Conservation (phyloP, 176 grass and related monocot species). For the Juncus inflexus region DNA sequence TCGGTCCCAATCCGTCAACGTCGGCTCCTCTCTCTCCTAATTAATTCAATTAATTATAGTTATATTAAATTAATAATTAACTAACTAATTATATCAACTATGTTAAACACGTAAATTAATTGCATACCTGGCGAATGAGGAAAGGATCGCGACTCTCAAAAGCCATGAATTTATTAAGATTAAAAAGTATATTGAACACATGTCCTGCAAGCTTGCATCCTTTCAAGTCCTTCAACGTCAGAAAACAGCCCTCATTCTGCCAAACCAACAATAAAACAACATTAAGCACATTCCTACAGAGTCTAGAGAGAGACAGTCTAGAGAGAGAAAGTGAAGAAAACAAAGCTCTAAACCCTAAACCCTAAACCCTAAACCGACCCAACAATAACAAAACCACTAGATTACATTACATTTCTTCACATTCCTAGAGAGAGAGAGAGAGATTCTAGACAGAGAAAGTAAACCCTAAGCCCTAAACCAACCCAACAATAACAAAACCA, state of each 20-base stretch:
- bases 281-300: neutral
- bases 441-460: neutral
- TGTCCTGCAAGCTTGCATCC: conserved; percentile 75
- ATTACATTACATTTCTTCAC: neutral
- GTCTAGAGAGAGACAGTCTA: too few species aligned
- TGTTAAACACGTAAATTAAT: neutral
- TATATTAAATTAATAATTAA: too few species aligned
- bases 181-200: conserved; percentile 96
- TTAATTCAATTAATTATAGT: neutral
- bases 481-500: too few species aligned
- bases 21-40: conserved; percentile 95
- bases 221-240: conserved; percentile 68
- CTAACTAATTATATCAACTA: conserved; percentile 9
- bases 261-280: conserved; percentile 24
- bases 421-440: neutral
- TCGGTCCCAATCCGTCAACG: conserved; percentile 93
- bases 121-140: conserved; percentile 87
- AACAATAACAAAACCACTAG: neutral
- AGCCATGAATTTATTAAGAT: conserved; percentile 93
- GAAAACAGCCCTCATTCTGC: conserved; percentile 53
- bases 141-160: conserved; percentile 96
- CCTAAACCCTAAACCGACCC: too few species aligned
- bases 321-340: too few species aligned
- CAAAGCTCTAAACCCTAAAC: too few species aligned
- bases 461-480: too few species aligned